phyloP scores from a whole-genome alignment of 345 rosid genomes.

The Pistacia atlantica region DNA sequence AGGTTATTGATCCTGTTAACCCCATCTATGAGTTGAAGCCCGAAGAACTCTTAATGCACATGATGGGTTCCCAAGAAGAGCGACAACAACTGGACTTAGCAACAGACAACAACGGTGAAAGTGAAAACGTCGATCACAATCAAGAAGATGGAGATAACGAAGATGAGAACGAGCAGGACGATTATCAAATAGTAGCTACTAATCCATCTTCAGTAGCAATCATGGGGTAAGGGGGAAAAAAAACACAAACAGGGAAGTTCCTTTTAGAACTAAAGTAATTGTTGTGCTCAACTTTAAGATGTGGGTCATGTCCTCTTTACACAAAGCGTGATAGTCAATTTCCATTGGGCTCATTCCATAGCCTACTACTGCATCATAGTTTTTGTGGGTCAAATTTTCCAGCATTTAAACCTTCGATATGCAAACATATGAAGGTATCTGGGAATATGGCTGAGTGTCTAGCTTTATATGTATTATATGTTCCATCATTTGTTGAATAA shows the following conservation, averaged over 20 bases:
- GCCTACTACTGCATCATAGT: slow-evolving; percentile 3
- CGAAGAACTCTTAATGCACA: slow-evolving; percentile 56
- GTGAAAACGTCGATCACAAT: slow-evolving; percentile 34
- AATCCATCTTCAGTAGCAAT: slow-evolving; percentile 38
- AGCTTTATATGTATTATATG: slow-evolving; percentile 23
- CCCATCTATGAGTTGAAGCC: slow-evolving; percentile 40
- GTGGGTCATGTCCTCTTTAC: slow-evolving; percentile 15
- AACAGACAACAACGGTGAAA: slow-evolving; percentile 38
- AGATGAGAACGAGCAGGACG: slow-evolving; percentile 25
- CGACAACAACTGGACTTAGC: slow-evolving; percentile 33
- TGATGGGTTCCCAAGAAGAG: slow-evolving; percentile 44
- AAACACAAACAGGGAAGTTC: background rate
- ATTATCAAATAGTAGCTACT: slow-evolving; percentile 30
- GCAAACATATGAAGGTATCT: slow-evolving; percentile 12
- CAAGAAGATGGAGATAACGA: slow-evolving; percentile 31
- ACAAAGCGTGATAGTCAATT: background rate
- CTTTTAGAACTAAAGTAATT: slow-evolving; percentile 14
- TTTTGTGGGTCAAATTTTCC: slow-evolving; percentile 2
- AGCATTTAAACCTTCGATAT: slow-evolving; percentile 18
- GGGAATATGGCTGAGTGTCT: slow-evolving; percentile 1
- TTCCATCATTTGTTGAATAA: slow-evolving; percentile 37
- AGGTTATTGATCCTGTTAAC: slow-evolving; percentile 25
- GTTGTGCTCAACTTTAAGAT: slow-evolving; percentile 15
- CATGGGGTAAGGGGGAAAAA: slow-evolving; percentile 25
- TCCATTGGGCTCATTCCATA: slow-evolving; percentile 6